These are phyloP conservation scores for Delitschia confertaspora DNA, from an alignment of 495 filamentous ascomycete genomes.

Conservation along the genomic window DNA sequence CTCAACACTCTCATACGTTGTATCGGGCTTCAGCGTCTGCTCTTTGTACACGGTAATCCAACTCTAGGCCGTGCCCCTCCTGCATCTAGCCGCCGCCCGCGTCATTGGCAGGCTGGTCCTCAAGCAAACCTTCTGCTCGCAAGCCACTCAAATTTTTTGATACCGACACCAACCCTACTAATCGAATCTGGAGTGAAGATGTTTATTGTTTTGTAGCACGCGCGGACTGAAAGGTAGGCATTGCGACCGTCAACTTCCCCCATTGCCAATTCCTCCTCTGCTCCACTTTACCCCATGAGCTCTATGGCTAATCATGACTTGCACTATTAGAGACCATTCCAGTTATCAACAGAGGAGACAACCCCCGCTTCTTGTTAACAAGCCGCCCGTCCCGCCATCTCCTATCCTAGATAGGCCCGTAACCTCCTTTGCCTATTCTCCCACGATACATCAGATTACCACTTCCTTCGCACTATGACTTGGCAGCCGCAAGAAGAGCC, in stretches of 20 bases:
- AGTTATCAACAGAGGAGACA: too few species aligned
- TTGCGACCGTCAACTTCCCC: too few species aligned
- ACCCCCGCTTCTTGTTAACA: background rate
- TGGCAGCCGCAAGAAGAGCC: constrained; percentile 89
- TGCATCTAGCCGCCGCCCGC: constrained; percentile 25
- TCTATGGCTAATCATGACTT: constrained; percentile 17
- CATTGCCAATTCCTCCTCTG: constrained; percentile 14
- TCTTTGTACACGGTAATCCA: constrained; percentile 2
- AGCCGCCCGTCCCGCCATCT: background rate
- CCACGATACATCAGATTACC: background rate
- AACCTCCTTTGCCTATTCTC: background rate
- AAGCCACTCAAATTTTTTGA: constrained; percentile 11
- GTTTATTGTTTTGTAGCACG: constrained; percentile 23
- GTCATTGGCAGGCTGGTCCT: constrained; percentile 19
- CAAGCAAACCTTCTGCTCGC: constrained; percentile 12
- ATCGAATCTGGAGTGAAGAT: constrained; percentile 12
- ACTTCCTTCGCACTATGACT: constrained; percentile 48
- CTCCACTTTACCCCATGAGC: background rate
- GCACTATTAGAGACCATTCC: constrained; percentile 10
- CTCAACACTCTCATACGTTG: constrained; percentile 2
- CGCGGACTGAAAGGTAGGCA: constrained; percentile 23
- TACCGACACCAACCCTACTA: constrained; percentile 2
- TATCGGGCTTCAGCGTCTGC: constrained; percentile 8
- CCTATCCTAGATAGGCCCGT: background rate
- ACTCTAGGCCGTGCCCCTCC: constrained; percentile 11